phyloP scores from a whole-genome alignment of 345 rosid genomes.

The Linum lewisii region DNA sequence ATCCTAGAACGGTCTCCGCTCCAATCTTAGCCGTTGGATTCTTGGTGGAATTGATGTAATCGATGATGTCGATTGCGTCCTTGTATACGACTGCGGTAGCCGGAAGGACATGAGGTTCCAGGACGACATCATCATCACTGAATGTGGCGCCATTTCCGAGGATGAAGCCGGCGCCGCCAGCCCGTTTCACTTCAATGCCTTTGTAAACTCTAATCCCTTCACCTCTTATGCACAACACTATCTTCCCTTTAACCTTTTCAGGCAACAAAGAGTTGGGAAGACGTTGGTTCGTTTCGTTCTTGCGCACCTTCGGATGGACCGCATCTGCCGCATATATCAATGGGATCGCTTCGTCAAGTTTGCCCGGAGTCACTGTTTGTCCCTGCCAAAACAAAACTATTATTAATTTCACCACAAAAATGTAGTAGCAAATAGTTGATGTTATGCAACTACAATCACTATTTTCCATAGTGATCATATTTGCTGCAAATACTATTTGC shows the following conservation, averaged over 20 bases:
- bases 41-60: slow-evolving; percentile 46
- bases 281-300: slow-evolving; percentile 44
- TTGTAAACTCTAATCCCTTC: slow-evolving; percentile 41
- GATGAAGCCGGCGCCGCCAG: slow-evolving; percentile 68
- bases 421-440: too few relatives aligned
- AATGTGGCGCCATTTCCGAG: slow-evolving; percentile 34
- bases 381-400: slow-evolving; percentile 36
- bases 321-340: slow-evolving; percentile 59
- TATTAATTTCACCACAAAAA: too few relatives aligned
- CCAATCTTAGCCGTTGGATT: slow-evolving; percentile 40
- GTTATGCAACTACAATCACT: too few relatives aligned
- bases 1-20: slow-evolving; percentile 33
- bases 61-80: slow-evolving; percentile 27
- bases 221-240: slow-evolving; percentile 73
- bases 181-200: slow-evolving; percentile 69
- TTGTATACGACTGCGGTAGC: slow-evolving; percentile 30
- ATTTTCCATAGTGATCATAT: too few relatives aligned
- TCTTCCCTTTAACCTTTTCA: slow-evolving; percentile 54
- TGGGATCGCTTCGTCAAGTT: slow-evolving; percentile 35
- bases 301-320: slow-evolving; percentile 25
- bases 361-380: slow-evolving; percentile 43
- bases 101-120: slow-evolving; percentile 55
- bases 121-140: slow-evolving; percentile 22
- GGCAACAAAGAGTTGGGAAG: slow-evolving; percentile 49
- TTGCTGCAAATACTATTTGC: too few relatives aligned